Evolutionary conservation across 2,329 filamentous ascomycete species (phyloP).

Genomic region (Apiospora kogelbergensis): DNA sequence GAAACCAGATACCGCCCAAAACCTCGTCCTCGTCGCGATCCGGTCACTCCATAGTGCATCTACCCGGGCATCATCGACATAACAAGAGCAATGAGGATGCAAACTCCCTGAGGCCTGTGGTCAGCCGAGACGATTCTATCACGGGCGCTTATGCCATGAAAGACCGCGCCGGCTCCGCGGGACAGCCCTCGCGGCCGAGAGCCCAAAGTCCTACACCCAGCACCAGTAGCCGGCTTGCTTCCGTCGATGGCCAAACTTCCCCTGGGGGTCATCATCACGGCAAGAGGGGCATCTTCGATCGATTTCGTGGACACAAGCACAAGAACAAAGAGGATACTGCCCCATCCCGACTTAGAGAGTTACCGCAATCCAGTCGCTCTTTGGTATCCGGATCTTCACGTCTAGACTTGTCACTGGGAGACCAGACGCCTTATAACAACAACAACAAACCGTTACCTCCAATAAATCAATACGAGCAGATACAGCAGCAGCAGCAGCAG

Average conservation of each 20-base stretch:
- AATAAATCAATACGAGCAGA: constrained; percentile 21
- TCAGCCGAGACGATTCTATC: constrained; percentile 73
- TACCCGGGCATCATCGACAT: constrained; percentile 65
- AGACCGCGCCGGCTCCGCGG: constrained; percentile 49
- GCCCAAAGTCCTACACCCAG: constrained; percentile 83
- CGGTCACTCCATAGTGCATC: constrained; percentile 60
- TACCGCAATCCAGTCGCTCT: constrained; percentile 54
- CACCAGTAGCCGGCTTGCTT: constrained; percentile 57
- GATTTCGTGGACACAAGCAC: constrained; percentile 51
- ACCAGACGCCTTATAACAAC: constrained; percentile 37
- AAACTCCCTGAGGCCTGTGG: constrained; percentile 66
- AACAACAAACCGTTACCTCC: constrained; percentile 33
- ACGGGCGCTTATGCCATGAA: constrained; percentile 48
- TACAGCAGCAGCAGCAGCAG: constrained; percentile 22
- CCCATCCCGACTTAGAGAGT: constrained; percentile 43
- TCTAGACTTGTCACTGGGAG: constrained; percentile 42
- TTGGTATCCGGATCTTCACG: constrained; percentile 51
- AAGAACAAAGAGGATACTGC: constrained; percentile 53
- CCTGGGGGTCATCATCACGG: constrained; percentile 44
- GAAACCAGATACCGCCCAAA: constrained; percentile 52
- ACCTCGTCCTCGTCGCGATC: constrained; percentile 64
- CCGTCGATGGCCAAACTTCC: constrained; percentile 57
- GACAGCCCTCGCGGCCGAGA: constrained; percentile 47
- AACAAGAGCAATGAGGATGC: constrained; percentile 69
- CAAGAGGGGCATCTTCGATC: constrained; percentile 51